Evolutionary conservation across 176 grass and related monocot species (phyloP).

Genomic region (Dactylis glomerata): DNA sequence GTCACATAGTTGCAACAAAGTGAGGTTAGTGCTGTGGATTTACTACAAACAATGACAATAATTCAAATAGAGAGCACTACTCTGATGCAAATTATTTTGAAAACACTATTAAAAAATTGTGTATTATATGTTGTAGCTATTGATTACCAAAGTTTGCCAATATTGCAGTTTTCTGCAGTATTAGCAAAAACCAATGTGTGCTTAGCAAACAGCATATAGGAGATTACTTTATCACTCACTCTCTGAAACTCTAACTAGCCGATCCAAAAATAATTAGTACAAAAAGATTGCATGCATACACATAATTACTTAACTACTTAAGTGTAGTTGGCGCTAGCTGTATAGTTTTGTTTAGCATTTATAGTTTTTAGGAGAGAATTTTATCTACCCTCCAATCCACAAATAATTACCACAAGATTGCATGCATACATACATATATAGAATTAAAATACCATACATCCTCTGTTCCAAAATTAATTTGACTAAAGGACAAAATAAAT

Average conservation of each 20-base stretch:
- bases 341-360: not conserved
- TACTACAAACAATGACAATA: not conserved
- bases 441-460: not conserved
- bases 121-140: not conserved
- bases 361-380: not conserved
- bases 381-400: not conserved
- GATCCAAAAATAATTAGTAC: not conserved
- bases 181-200: not conserved
- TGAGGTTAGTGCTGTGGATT: not conserved
- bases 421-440: not conserved
- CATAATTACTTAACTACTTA: not conserved
- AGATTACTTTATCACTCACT: not conserved
- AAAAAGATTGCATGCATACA: not conserved
- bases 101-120: not conserved
- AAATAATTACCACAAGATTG: slow-evolving; percentile 2
- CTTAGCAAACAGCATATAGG: not conserved
- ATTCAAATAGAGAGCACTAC: not conserved
- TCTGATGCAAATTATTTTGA: not conserved
- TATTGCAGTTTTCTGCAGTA: not conserved
- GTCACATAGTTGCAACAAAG: not conserved
- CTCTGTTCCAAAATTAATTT: not conserved
- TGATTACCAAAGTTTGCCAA: not conserved
- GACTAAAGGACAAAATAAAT: too few species aligned
- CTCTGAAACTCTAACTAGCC: not conserved
- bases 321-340: not conserved